A percentile compares a stretch with the other conserved stretches of the same genome.
Evolutionary conservation across 2,329 filamentous ascomycete genomes (phyloP).

Genomic region (Sporothrix inflata): DNA sequence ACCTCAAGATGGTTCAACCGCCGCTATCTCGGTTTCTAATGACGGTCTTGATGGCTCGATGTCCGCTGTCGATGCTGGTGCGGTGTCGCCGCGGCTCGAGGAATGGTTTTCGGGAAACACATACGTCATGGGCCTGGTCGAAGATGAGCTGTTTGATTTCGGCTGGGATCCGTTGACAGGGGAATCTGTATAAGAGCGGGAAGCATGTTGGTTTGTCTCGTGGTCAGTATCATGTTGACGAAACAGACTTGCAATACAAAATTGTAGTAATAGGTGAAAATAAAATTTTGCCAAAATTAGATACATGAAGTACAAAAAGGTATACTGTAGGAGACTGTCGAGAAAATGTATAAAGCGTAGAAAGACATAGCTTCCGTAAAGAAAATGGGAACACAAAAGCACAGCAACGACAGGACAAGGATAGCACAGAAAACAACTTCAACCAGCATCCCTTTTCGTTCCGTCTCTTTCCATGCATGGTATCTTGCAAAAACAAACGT

Average conservation of each 20-base stretch:
- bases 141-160: conserved; percentile 55
- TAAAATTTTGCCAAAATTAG: neutral
- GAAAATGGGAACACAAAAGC: neutral
- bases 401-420: neutral
- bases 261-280: neutral
- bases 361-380: neutral
- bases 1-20: neutral
- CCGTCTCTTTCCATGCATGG: conserved; percentile 18
- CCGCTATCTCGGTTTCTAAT: neutral
- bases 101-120: conserved; percentile 70
- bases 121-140: conserved; percentile 69
- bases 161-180: conserved; percentile 16
- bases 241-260: neutral
- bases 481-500: conserved; percentile 16
- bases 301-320: conserved; percentile 7
- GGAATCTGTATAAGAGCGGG: neutral
- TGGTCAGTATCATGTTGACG: neutral
- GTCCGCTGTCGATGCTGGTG: neutral
- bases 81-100: conserved; percentile 32
- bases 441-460: neutral
- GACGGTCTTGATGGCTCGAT: neutral
- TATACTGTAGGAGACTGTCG: conserved; percentile 8
- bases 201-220: too few relatives aligned
- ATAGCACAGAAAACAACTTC: neutral
- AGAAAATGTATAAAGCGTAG: neutral